Base-by-base conservation (phyloP, 2,329 filamentous ascomycete genomes). In the Thermoascus crustaceus region DNA sequence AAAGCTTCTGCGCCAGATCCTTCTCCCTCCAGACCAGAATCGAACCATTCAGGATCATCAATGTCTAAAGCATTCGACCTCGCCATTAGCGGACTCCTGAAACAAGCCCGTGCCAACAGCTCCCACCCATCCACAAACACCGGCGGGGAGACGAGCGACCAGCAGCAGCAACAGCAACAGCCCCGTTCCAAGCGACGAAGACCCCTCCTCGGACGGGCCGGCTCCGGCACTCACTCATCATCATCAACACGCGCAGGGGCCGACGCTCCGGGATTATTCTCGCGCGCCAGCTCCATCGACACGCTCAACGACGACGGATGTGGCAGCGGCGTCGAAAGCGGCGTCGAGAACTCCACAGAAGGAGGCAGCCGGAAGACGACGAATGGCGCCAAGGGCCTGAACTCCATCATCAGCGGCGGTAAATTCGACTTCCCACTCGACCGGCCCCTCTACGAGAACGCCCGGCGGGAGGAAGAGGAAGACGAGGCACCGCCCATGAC, bases 231-330 rank as follows among this genome's bases (percentile, higher is more conserved):
- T 11, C n/a, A n/a, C n/a, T n/a, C n/a, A n/a, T n/a, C n/a, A n/a
- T 66, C 63, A 23, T 34, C 42, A 8, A 48, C 50, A 16, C 47
- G 49, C 7, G 36, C 40, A 5, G 50, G 54, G 5, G 43, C 41
- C 14, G n/a, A n/a, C n/a, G n/a, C n/a, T n/a, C n/a, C n/a, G n/a
- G 39, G 44, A 3, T 39, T 46, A 13, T 46, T 54, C 26, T 68
- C 66, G 4, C 63, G 67, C 22, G 67, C 67, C 18, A 68, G 65
- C 48, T 69, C 66, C n/a, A 61, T 70, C 37, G 67, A 69, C 40
- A 69, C 66, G 16, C 51, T 69, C 7, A 69, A 70, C 40, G 57
- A 65, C 39, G 60, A 64, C 31, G 60, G 61, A 7, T 57, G 58
- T 23, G 57, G 60, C 22, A 60, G 54, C 23, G 51, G 52, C 17